phyloP scores from a whole-genome alignment of 768 basidiomycete genomes.

The Tephrocybe sp. region DNA sequence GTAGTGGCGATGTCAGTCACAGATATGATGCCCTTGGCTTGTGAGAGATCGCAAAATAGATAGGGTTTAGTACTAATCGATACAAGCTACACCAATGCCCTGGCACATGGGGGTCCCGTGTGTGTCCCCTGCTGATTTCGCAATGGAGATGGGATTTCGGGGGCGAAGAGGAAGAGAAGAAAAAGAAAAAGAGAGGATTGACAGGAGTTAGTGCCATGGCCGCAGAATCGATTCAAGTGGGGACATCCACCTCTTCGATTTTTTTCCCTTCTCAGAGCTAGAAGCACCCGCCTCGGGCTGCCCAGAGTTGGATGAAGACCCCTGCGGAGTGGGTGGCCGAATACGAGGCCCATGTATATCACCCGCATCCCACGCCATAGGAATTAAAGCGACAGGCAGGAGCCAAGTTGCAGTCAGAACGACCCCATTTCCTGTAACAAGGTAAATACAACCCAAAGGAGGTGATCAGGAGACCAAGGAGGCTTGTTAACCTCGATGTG shows the following conservation, averaged over 20 bases:
- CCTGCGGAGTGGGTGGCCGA: conserved; percentile 3
- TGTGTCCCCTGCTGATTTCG: background rate
- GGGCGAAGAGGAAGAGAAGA: too few relatives aligned
- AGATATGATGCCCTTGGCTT: too few relatives aligned
- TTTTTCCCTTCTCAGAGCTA: conserved; percentile 7
- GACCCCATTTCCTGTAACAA: conserved; percentile 67
- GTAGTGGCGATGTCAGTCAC: background rate
- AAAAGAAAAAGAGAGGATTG: background rate
- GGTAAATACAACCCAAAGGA: background rate
- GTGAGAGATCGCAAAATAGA: too few relatives aligned
- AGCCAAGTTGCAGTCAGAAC: conserved; percentile 83
- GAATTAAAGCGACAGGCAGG: conserved; percentile 72
- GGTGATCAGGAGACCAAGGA: background rate
- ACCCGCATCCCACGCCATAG: conserved; percentile 70
- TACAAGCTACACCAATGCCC: too few relatives aligned
- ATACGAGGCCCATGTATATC: conserved; percentile 33
- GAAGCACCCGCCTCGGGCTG: background rate
- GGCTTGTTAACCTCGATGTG: background rate
- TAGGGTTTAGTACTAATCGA: too few relatives aligned
- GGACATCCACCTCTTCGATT: conserved; percentile 8
- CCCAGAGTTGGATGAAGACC: background rate
- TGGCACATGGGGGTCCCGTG: background rate
- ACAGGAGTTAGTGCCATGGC: background rate
- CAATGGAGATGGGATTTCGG: too few relatives aligned
- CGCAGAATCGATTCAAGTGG: background rate